Evolutionary conservation across 352 stramenopile species (phyloP), one percentile per base, ranked within the genome.

Genomic region (Peronosclerospora sorghi): DNA sequence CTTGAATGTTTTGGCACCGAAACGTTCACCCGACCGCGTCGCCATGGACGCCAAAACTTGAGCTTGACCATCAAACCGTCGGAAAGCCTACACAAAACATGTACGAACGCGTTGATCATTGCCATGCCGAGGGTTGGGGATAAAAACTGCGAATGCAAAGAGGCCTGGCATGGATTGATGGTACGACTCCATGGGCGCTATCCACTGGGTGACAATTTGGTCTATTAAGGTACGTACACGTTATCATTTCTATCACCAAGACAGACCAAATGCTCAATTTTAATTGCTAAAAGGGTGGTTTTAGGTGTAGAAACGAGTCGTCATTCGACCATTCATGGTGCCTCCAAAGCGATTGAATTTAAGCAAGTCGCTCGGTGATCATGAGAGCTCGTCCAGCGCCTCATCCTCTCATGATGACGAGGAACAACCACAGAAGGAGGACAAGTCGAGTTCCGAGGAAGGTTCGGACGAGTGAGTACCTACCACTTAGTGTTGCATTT

Each of bases 331-430:
- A n/a, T n/a, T n/a, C n/a, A 86, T 86, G 73, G 61, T 65, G 27
- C 54, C 56, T 21, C 56, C 55, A 48, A 85, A 81, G 51, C 58
- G 73, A 53, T 52, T 86, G 45, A 81, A 86, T 60, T 46, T 86
- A 41, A 79, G 64, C 57, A 68, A 65, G 49, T 52, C 63, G 15
- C 41, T 26, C 23, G 52, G 68, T 24, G 57, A 54, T 14, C 45
- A 69, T 29, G 46, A 66, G 36, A 61, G 63, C 35, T 69, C 59
- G 8, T 66, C 62, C 17, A 46, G 43, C n/a, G n/a, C n/a, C 27
- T 65, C 62, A 20, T 73, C 58, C 32, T 69, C 60, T 4, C 51
- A 44, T 28, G 61, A 75, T 21, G 59, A 73, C 26, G 57, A 74
- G 28, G 32, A 49, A 37, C 30, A 54, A 26, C 39, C 46, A 12